phyloP scores from a whole-genome alignment of 1,139 yeast genomes.

The Candida smagusa region DNA sequence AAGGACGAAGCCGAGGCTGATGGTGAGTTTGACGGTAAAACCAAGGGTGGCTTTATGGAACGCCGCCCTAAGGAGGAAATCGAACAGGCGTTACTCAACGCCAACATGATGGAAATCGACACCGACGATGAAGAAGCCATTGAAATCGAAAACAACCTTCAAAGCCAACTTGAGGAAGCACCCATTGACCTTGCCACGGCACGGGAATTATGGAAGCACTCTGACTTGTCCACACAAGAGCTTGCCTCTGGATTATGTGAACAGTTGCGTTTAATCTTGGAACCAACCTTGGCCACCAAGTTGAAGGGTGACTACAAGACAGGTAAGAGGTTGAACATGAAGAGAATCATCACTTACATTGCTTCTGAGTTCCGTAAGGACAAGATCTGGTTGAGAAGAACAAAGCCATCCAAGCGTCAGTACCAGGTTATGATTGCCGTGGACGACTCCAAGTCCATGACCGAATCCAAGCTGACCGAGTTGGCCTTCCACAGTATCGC shows the following conservation, averaged over 20 bases:
- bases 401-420: slow-evolving; percentile 95
- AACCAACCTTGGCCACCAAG: slow-evolving; percentile 94
- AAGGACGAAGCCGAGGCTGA: slow-evolving; percentile 25
- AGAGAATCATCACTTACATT: slow-evolving; percentile 94
- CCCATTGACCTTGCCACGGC: slow-evolving; percentile 63
- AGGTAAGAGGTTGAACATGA: slow-evolving; percentile 96
- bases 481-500: slow-evolving; percentile 95
- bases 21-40: slow-evolving; percentile 47
- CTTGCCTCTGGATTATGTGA: slow-evolving; percentile 86
- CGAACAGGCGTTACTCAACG: slow-evolving; percentile 19
- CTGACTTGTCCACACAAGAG: slow-evolving; percentile 83
- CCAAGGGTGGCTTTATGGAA: slow-evolving; percentile 52
- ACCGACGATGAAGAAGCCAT: slow-evolving; percentile 26
- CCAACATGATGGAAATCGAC: slow-evolving; percentile 26
- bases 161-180: slow-evolving; percentile 27
- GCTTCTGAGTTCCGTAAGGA: slow-evolving; percentile 97
- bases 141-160: slow-evolving; percentile 26
- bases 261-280: slow-evolving; percentile 86
- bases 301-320: slow-evolving; percentile 94
- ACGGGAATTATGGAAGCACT: slow-evolving; percentile 72
- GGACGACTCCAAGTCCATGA: slow-evolving; percentile 97
- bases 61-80: slow-evolving; percentile 31
- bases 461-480: slow-evolving; percentile 85
- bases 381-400: slow-evolving; percentile 96
- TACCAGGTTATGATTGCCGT: slow-evolving; percentile 97